Conservation (phyloP, 495 filamentous ascomycete genomes). For the Talaromyces wortmannii region DNA sequence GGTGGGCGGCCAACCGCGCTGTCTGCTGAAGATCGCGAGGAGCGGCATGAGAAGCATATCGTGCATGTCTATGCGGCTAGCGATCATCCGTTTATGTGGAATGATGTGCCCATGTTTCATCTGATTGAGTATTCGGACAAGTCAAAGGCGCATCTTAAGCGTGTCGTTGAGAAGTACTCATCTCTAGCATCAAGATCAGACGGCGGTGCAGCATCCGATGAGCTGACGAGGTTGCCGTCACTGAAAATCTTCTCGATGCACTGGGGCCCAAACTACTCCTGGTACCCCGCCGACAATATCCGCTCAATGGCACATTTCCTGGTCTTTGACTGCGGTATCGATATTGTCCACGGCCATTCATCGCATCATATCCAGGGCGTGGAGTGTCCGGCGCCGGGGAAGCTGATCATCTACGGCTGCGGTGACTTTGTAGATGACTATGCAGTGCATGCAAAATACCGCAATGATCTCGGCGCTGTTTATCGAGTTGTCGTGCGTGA, state of each 20-base stretch:
- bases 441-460: conserved; percentile 19
- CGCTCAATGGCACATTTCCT: conserved; percentile 29
- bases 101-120: conserved; percentile 15
- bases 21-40: background rate
- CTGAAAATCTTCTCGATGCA: conserved; percentile 34
- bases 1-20: background rate
- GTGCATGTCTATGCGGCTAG: conserved; percentile 21
- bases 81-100: conserved; percentile 20
- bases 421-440: conserved; percentile 42
- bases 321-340: conserved; percentile 35
- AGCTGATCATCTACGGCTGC: conserved; percentile 35
- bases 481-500: conserved; percentile 27
- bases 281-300: conserved; percentile 21
- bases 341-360: conserved; percentile 38
- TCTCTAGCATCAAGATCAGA: background rate
- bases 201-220: background rate
- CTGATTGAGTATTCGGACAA: conserved; percentile 24
- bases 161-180: background rate
- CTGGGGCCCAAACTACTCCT: conserved; percentile 37
- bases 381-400: conserved; percentile 23
- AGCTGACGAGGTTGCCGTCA: conserved; percentile 3
- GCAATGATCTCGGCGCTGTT: conserved; percentile 34
- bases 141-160: conserved; percentile 13
- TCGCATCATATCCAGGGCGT: conserved; percentile 39
- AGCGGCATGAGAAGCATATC: background rate